Conservation (phyloP, 2,329 filamentous ascomycete species). For the Chrysoporthe austroafricana region DNA sequence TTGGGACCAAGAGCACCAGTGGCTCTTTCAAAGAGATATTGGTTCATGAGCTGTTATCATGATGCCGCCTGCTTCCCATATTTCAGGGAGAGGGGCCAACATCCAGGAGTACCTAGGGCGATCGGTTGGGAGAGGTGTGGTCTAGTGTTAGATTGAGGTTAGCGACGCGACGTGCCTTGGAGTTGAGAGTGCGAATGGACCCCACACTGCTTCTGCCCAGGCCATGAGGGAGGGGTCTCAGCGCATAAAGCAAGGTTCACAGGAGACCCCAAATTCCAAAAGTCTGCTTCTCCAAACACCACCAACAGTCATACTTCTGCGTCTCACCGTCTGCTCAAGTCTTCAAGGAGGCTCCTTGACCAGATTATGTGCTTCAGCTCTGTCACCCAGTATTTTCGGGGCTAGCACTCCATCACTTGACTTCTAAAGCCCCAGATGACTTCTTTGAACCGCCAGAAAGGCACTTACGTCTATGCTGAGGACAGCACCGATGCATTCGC, state of each 20-base stretch:
- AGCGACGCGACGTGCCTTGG: neutral
- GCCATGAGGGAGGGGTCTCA: neutral
- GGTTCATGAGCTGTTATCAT: slow-evolving; percentile 61
- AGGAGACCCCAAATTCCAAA: neutral
- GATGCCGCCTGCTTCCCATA: neutral
- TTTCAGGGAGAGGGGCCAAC: neutral
- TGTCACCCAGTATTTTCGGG: neutral
- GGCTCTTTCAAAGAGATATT: slow-evolving; percentile 75
- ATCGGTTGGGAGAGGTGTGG: neutral
- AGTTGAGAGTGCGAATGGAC: neutral
- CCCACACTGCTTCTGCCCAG: slow-evolving; percentile 2
- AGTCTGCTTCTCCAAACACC: neutral
- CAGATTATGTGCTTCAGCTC: neutral
- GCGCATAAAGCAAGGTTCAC: neutral
- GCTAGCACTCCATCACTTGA: neutral
- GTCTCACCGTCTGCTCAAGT: neutral
- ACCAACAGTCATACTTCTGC: neutral
- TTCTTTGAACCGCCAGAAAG: slow-evolving; percentile 31
- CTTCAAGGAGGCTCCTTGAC: neutral
- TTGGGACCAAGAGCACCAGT: slow-evolving; percentile 68
- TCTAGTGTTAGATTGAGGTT: neutral
- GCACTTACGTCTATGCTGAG: slow-evolving; percentile 30
- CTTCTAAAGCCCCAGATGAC: slow-evolving; percentile 30
- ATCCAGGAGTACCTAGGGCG: neutral
- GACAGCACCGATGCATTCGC: slow-evolving; percentile 30